Conservation (phyloP, 2,329 filamentous ascomycete genomes). For the Neopestalotiopsis rosae region DNA sequence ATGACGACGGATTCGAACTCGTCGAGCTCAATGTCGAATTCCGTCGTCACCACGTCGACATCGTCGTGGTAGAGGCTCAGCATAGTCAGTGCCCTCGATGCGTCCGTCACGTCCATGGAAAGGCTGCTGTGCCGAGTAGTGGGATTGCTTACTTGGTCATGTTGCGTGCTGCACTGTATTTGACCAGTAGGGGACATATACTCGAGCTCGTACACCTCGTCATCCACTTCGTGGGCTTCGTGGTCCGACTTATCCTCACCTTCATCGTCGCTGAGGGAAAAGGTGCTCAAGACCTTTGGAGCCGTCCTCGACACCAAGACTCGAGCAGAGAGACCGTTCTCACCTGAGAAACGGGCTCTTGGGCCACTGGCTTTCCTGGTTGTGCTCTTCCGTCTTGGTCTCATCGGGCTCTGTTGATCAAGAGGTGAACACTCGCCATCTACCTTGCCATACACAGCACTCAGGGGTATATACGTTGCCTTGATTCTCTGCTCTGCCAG, state of each 20-base stretch:
- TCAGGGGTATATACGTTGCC: slow-evolving; percentile 25
- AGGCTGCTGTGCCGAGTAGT: neutral
- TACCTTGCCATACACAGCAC: slow-evolving; percentile 22
- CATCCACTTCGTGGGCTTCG: neutral
- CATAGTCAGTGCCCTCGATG: neutral
- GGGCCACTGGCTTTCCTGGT: neutral
- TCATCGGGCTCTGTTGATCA: slow-evolving; percentile 11
- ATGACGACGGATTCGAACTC: neutral
- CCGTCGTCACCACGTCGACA: neutral
- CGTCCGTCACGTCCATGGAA: neutral
- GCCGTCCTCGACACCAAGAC: too few relatives aligned
- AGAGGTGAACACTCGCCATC: neutral
- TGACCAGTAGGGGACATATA: neutral
- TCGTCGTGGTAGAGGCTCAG: neutral
- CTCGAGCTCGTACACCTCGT: neutral
- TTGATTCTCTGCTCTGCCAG: slow-evolving; percentile 21
- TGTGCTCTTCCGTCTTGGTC: neutral
- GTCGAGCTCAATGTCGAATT: neutral
- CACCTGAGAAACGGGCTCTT: neutral
- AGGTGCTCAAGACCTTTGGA: neutral
- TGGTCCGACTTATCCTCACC: neutral
- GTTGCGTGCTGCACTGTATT: neutral
- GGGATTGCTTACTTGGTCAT: neutral
- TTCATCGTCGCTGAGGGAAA: neutral
- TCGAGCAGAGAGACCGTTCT: too few relatives aligned